These are phyloP conservation scores for Cordyceps sp. DNA, from an alignment of 2,329 filamentous ascomycete species.

Conservation along the genomic window DNA sequence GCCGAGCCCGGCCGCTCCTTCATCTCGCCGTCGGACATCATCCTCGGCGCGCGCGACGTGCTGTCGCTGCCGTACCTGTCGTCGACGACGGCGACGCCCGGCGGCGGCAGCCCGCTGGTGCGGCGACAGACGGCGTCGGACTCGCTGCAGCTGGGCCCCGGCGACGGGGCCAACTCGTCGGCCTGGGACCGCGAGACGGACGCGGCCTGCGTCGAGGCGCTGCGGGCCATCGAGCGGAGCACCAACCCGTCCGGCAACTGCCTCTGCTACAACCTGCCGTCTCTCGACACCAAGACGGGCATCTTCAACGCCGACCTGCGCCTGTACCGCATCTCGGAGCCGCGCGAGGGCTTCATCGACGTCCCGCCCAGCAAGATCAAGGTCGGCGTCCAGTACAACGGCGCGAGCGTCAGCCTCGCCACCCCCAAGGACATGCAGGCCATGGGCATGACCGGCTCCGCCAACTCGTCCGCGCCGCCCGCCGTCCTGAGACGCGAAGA, in stretches of 20 bases:
- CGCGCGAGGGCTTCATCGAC: constrained; percentile 34
- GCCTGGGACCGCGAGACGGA: constrained; percentile 39
- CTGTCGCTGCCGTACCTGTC: constrained; percentile 12
- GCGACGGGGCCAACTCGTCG: constrained; percentile 34
- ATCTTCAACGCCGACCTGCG: constrained; percentile 64
- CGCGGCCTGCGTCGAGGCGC: constrained; percentile 39
- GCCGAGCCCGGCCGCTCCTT: constrained; percentile 1
- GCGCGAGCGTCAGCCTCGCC: constrained; percentile 23
- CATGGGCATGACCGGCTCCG: constrained; percentile 8
- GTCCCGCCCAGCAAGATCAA: constrained; percentile 34
- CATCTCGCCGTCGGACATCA: constrained; percentile 5
- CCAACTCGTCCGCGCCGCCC: constrained; percentile 2
- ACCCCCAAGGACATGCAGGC: constrained; percentile 9
- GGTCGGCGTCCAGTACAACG: constrained; percentile 36
- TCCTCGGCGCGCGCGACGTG: constrained; percentile 13
- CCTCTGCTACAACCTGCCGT: constrained; percentile 69
- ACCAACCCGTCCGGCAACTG: constrained; percentile 62
- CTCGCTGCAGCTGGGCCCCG: constrained; percentile 18
- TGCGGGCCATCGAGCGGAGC: constrained; percentile 37
- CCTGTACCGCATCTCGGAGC: constrained; percentile 50
- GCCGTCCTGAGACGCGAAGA: constrained; percentile 1
- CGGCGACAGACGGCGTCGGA: constrained; percentile 1
- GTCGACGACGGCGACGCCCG: too few species aligned
- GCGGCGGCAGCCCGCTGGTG: constrained; percentile 2
- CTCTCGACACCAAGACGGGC: constrained; percentile 49